Percentiles rank a stretch among this genome's conserved stretches.
Evolutionary conservation across 2,329 filamentous ascomycete species (phyloP).

Genomic region (Coniochaeta prunicola): DNA sequence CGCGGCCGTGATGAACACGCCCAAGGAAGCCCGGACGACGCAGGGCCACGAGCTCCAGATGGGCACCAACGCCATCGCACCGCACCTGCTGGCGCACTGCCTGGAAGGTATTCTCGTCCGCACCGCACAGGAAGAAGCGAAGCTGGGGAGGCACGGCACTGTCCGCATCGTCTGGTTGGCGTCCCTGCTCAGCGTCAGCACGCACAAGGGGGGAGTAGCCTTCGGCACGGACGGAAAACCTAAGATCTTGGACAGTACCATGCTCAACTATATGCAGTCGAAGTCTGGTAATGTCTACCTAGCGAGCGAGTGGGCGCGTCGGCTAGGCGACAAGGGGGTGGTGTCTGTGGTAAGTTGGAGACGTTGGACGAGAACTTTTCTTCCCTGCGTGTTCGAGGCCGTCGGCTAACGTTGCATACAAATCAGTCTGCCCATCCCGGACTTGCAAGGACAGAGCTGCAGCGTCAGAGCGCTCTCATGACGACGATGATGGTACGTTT

Average conservation of each 20-base stretch:
- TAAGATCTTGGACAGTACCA: background rate
- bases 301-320: background rate
- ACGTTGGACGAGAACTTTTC: background rate
- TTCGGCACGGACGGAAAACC: background rate
- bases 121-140: background rate
- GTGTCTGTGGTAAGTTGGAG: background rate
- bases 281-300: background rate
- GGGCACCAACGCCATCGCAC: background rate
- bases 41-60: constrained; percentile 22
- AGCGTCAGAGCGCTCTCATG: background rate
- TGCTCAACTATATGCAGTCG: background rate
- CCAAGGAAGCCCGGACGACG: constrained; percentile 9
- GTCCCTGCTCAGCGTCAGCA: background rate
- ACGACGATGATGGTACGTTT: background rate
- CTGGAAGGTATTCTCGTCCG: background rate
- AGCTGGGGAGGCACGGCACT: background rate
- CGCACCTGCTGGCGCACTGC: background rate
- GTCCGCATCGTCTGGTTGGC: background rate
- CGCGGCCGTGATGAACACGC: constrained; percentile 14
- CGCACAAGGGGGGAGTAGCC: background rate
- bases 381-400: background rate
- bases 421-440: background rate
- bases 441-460: background rate
- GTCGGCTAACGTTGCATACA: no score
- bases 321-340: background rate